Evolutionary conservation across 345 rosid genomes (phyloP), one percentile per base, ranked within the genome.

Genomic region (Hevea brasiliensis): DNA sequence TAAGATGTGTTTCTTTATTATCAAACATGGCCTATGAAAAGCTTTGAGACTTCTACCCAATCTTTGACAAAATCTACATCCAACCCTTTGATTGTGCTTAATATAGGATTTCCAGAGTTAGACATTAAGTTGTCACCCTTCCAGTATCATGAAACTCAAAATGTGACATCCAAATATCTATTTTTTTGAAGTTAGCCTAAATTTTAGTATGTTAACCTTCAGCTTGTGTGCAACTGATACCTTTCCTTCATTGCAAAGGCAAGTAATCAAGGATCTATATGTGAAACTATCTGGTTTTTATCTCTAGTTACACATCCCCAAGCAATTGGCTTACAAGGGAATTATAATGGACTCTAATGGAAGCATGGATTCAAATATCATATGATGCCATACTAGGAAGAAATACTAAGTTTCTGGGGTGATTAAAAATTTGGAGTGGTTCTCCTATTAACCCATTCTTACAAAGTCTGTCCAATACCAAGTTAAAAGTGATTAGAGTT

Each of bases 381-480:
- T n/a, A 32, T 32, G 37, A 2, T 32, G 37, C 37, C 37, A 17
- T 17, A 17, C 55, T 50, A 50, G 55, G 55, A 50, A 50, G 55
- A 15, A 50, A 50, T 50, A 20, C 61, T 47, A 2, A 29, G 29
- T 68, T 56, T 32, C 71, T 71, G 17, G 68, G 42, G 13, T 48
- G 7, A 47, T 57, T 40, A 24, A 76, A 79, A 61, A 74, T 32
- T 48, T 6, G 20, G 65, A 26, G 40, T 11, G 83, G 83, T 61
- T 67, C 63, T 71, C 58, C 76, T 58, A 58, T 65, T 20, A 74
- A 73, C 72, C 68, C 53, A 2, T 70, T 79, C 79, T 76, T 81
- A 74, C 87, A 84, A 71, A 84, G 83, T 65, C 70, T 74, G 65
- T 76, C 72, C 23, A 84, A 51, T 23, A 79, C 77, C 51, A 50